These are phyloP conservation scores for Septoria petroselini DNA, from an alignment of 2,329 filamentous ascomycete species.

Conservation along the genomic window DNA sequence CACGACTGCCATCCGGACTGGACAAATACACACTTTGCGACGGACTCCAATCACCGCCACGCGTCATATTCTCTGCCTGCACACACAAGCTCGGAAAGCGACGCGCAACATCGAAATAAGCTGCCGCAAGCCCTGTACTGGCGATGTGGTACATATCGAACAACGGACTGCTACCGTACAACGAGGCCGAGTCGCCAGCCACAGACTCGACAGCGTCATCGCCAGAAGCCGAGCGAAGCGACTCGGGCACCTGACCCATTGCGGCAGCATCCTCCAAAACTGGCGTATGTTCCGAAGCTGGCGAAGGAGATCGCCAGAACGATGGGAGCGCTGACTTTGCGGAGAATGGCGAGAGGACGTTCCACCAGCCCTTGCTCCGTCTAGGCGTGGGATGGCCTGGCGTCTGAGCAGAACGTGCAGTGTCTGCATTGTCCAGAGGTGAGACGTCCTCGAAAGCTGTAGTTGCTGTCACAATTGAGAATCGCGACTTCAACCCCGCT, in stretches of 20 bases:
- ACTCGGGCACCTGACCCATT: constrained; percentile 27
- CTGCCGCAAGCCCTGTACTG: constrained; percentile 35
- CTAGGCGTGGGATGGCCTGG: constrained; percentile 50
- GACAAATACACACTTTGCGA: constrained; percentile 28
- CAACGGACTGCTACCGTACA: constrained; percentile 17
- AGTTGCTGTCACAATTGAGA: constrained; percentile 36
- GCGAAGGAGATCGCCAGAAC: constrained; percentile 32
- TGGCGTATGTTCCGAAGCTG: constrained; percentile 14
- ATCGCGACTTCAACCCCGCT: constrained; percentile 12
- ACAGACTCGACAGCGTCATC: not conserved
- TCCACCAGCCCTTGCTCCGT: constrained; percentile 72
- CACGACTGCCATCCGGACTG: no score
- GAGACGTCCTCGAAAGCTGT: constrained; percentile 41
- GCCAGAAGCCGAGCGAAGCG: constrained; percentile 28
- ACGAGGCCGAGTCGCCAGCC: constrained; percentile 24
- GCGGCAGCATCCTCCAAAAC: constrained; percentile 29
- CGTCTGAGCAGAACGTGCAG: constrained; percentile 4
- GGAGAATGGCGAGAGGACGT: constrained; percentile 68
- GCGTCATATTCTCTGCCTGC: no score
- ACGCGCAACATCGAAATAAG: constrained; percentile 34
- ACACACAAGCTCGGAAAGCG: constrained; percentile 25
- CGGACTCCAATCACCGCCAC: constrained; percentile 27
- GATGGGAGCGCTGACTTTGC: constrained; percentile 23
- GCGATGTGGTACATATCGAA: constrained; percentile 37
- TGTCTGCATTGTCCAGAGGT: constrained; percentile 4